Evolutionary conservation across 129 eudicot species (phyloP), one percentile per base, ranked within the genome.

Genomic region (Lactuca sativa): DNA sequence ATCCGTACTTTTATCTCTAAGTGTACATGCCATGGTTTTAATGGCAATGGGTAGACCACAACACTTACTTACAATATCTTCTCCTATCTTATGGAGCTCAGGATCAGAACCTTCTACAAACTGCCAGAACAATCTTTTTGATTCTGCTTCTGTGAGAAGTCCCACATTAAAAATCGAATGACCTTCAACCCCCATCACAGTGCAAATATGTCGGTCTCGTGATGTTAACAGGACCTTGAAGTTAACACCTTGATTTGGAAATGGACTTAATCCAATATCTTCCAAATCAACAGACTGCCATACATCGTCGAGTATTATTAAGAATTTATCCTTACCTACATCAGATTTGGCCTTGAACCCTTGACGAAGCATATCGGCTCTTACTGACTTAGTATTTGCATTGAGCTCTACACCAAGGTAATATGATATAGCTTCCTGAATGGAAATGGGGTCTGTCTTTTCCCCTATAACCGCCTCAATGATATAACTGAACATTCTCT

Each of bases 221-320:
- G 63, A 68, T 71, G 67, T 59, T 4, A 71, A 4, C 59, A 32
- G 47, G 9, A 70, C 15, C 44, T 56, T 56, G 3, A 47, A 47
- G 52, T 47, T 1, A 15, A 70, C 9, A 3, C 65, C 25, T 47
- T 47, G 52, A 69, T 57, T 43, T 56, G 74, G 56, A 8, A 70
- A 2, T 25, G 65, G 66, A 57, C 66, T 70, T 43, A 70, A 25
- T 5, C 74, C 74, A 9, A 70, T 30, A 41, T 43, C 44, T 7
- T n/a, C 16, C 5, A 57, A 56, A 9, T 70, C 43, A 41, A 70
- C 3, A 1, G 9, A 9, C 40, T 57, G 5, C 74, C 74, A 70
- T 6, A 57, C 64, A 31, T 70, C 66, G 1, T 70, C 74, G 4
- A 70, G 2, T 43, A 70, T 30, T 2, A 70, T 32, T 0, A 70